phyloP scores from a whole-genome alignment of 2,329 filamentous ascomycete genomes.

The Fusarium sp. region DNA sequence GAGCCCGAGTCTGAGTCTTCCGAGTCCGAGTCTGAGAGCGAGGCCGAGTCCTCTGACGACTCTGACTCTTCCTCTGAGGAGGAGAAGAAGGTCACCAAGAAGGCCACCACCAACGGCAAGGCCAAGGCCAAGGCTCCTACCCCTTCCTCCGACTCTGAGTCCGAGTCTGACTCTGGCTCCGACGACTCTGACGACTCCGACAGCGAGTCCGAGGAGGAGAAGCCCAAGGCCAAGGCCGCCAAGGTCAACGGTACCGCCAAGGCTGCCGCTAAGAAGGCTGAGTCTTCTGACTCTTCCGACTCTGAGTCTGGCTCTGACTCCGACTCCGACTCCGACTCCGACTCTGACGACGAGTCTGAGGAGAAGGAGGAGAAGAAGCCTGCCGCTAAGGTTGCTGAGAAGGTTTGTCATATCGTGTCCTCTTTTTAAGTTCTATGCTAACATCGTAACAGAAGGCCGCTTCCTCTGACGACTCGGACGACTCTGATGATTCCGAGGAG shows the following conservation, averaged over 20 bases:
- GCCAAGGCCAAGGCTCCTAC: conserved; percentile 44
- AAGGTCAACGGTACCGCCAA: conserved; percentile 46
- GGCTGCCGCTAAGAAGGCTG: conserved; percentile 39
- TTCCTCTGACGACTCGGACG: conserved; percentile 46
- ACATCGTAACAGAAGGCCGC: conserved; percentile 44
- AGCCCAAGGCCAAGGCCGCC: conserved; percentile 47
- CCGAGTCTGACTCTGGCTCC: conserved; percentile 48
- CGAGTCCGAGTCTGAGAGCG: conserved; percentile 48
- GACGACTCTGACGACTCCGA: conserved; percentile 51
- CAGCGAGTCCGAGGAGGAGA: conserved; percentile 50
- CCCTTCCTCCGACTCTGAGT: conserved; percentile 45
- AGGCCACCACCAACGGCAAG: conserved; percentile 50
- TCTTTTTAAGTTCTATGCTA: conserved; percentile 6
- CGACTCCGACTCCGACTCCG: not conserved
- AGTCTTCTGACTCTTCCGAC: conserved; percentile 48
- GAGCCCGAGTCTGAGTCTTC: conserved; percentile 56
- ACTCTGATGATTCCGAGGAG: conserved; percentile 51
- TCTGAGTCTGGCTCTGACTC: conserved; percentile 48
- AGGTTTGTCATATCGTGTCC: conserved; percentile 43
- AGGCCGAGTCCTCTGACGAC: conserved; percentile 55
- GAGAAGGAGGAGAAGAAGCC: conserved; percentile 48
- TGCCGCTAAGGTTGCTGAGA: conserved; percentile 49
- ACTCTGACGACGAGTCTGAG: conserved; percentile 55
- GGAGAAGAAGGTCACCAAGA: conserved; percentile 55
- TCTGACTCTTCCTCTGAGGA: conserved; percentile 51